Evolutionary conservation across 83 land plant species (phyloP), one percentile per base, ranked within the genome.

Genomic region (Diphasiastrum complanatum): DNA sequence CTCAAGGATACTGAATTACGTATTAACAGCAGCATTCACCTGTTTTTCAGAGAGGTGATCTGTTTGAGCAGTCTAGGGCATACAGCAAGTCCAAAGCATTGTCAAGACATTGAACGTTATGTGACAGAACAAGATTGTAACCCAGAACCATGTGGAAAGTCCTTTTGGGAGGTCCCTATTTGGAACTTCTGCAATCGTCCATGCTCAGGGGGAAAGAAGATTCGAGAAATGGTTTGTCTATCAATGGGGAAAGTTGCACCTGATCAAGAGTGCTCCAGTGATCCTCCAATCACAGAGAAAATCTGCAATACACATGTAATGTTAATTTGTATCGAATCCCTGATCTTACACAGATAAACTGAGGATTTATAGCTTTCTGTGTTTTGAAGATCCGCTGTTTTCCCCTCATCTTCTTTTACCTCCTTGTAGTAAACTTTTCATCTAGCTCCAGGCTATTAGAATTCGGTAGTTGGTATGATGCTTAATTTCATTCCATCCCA

Each of bases 111-210:
- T 33, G 32, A 33, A 11, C 19, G 14, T 20, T 28, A 49, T 49
- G 43, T 19, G 25, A 51, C 22, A 2, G 3, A 36, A 16, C 32
- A 25, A 37, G 5, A 8, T 11, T 64, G 67, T 30, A 27, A 34
- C 29, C 32, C 41, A 6, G 28, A 35, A 12, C 26, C 24, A 5
- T 64, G 67, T 16, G 35, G 29, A 38, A 43, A 5, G 11, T 14
- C 20, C 8, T 64, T 49, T 36, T 64, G 67, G 67, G 67, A 64
- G 18, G 59, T 51, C 0, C 38, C 46, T 0, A 35, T 12, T 6
- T 64, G 67, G 67, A 53, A 51, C 18, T 64, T 33, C 25, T 64
- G 67, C 59, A 64, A 64, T 29, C 46, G 27, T 0, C 67, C 67
- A 0, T 64, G 67, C 37, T 32, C 45, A 20, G 43, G 20, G 16